Conservation (phyloP, 768 basidiomycete species). For the Podaxis carcinomalis region DNA sequence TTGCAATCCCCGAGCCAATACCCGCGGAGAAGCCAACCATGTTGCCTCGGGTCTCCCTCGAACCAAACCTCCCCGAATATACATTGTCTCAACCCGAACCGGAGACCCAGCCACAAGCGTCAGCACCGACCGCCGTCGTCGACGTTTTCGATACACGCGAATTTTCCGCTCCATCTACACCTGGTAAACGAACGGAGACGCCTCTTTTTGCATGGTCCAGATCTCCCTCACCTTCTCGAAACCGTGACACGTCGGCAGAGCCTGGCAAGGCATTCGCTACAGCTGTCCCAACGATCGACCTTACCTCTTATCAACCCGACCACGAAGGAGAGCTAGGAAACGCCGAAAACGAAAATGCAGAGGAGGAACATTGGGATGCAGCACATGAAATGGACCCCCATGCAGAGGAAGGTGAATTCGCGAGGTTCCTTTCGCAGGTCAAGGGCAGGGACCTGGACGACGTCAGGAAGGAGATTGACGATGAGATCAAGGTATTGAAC, state of each 20-base stretch:
- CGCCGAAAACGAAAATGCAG: conserved; percentile 14
- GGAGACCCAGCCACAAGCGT: not conserved
- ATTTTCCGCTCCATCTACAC: conserved; percentile 7
- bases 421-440: conserved; percentile 87
- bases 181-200: not conserved
- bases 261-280: not conserved
- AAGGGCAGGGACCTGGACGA: conserved; percentile 80
- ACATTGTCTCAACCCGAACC: not conserved
- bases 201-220: conserved; percentile 8
- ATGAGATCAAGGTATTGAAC: conserved; percentile 80
- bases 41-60: not conserved
- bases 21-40: not conserved
- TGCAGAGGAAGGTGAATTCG: conserved; percentile 85
- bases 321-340: not conserved
- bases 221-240: not conserved
- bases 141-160: conserved; percentile 17
- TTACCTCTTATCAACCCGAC: not conserved
- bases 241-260: not conserved
- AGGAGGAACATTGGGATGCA: conserved; percentile 60
- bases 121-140: not conserved
- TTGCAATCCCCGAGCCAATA: not conserved
- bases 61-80: not conserved
- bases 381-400: conserved; percentile 82
- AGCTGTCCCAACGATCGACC: not conserved
- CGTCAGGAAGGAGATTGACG: conserved; percentile 85